Evolutionary conservation across 1,139 yeast species (phyloP).

Genomic region (Geotrichum siamense): DNA sequence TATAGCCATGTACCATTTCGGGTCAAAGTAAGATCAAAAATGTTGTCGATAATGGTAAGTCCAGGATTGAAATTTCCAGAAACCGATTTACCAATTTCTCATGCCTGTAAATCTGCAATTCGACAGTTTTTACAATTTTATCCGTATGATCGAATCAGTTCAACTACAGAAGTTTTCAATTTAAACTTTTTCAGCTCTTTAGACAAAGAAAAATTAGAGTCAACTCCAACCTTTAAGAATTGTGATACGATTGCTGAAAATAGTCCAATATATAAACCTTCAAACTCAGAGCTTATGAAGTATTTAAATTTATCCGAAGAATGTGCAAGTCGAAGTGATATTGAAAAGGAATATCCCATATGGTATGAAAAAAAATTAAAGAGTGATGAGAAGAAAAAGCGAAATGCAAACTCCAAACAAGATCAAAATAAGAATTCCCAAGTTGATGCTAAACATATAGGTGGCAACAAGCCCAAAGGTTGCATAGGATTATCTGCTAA

Average conservation of each 20-base stretch:
- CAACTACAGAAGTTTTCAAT: conserved; percentile 20
- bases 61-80: conserved; percentile 18
- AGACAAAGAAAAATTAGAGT: conserved; percentile 18
- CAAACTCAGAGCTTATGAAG: not conserved
- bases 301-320: not conserved
- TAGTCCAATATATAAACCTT: conserved; percentile 6
- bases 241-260: not conserved
- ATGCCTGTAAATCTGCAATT: conserved; percentile 26
- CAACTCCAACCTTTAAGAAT: conserved; percentile 2
- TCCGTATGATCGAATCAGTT: conserved; percentile 23
- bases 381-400: conserved; percentile 2
- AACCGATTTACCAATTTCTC: conserved; percentile 24
- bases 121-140: conserved; percentile 21
- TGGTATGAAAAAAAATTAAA: conserved; percentile 8
- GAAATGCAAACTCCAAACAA: not conserved
- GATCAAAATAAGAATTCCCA: not conserved
- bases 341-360: conserved; percentile 7
- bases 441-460: not conserved
- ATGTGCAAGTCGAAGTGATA: not conserved
- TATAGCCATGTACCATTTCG: conserved; percentile 81
- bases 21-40: conserved; percentile 39
- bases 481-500: not conserved
- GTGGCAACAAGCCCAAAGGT: not conserved
- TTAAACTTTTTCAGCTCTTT: conserved; percentile 22
- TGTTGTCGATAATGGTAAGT: conserved; percentile 10